These are phyloP conservation scores for Candida alai DNA, from an alignment of 805 yeast species.

Conservation along the genomic window DNA sequence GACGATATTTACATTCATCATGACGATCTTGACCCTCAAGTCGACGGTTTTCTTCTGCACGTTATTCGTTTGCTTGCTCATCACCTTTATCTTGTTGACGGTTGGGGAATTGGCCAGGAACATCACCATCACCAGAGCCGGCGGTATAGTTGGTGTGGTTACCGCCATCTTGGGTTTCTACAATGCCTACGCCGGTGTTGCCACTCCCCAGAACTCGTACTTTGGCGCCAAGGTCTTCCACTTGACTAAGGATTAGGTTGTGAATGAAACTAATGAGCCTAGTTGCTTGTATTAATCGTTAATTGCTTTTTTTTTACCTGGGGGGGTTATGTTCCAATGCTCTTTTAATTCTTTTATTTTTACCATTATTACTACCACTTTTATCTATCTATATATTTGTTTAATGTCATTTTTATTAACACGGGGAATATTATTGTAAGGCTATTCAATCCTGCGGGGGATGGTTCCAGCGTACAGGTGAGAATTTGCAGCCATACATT, in stretches of 20 bases:
- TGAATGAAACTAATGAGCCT: conserved; percentile 5
- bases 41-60: conserved; percentile 35
- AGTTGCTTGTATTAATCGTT: not conserved
- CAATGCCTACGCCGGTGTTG: conserved; percentile 39
- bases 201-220: conserved; percentile 33
- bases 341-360: conserved; percentile 1
- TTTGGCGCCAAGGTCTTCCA: conserved; percentile 26
- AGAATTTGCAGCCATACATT: too few relatives aligned
- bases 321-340: conserved; percentile 4
- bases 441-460: too few relatives aligned
- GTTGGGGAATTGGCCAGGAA: conserved; percentile 30
- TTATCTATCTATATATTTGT: conserved; percentile 2
- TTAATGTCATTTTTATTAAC: too few relatives aligned
- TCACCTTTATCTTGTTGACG: conserved; percentile 35
- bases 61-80: conserved; percentile 26
- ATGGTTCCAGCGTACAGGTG: too few relatives aligned
- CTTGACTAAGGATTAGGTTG: conserved; percentile 18
- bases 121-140: conserved; percentile 29
- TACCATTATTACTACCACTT: conserved; percentile 3
- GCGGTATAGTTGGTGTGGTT: conserved; percentile 41
- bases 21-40: conserved; percentile 32
- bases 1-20: conserved; percentile 39
- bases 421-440: too few relatives aligned
- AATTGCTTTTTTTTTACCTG: conserved; percentile 4
- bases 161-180: conserved; percentile 38